Percentiles rank a stretch among this genome's conserved stretches.
Conservation (phyloP, 2,329 filamentous ascomycete species). For the Fusarium sulawesiense region DNA sequence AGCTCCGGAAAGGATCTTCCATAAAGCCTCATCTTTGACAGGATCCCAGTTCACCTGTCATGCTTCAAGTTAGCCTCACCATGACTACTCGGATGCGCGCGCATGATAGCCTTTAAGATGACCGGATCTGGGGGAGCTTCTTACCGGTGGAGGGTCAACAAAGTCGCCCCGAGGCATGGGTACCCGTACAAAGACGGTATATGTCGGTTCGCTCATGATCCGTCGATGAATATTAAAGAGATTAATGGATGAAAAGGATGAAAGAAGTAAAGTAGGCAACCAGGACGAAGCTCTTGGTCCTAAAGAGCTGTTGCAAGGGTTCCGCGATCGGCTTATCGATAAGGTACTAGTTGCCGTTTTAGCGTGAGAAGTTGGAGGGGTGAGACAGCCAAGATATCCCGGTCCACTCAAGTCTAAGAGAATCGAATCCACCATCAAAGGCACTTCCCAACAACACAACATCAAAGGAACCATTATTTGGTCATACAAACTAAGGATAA, state of each 20-base stretch:
- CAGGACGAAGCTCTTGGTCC: slow-evolving; percentile 33
- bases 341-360: slow-evolving; percentile 34
- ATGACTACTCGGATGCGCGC: slow-evolving; percentile 22
- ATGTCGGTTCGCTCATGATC: slow-evolving; percentile 64
- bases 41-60: slow-evolving; percentile 86
- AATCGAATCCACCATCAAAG: neutral
- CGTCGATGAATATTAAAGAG: slow-evolving; percentile 33
- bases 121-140: slow-evolving; percentile 43
- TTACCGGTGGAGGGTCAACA: slow-evolving; percentile 86
- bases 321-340: slow-evolving; percentile 43
- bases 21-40: slow-evolving; percentile 86
- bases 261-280: slow-evolving; percentile 27
- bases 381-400: slow-evolving; percentile 17
- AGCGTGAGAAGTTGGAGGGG: slow-evolving; percentile 16
- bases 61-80: slow-evolving; percentile 40
- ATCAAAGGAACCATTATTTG: neutral
- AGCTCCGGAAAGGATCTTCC: slow-evolving; percentile 87
- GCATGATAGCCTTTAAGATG: slow-evolving; percentile 34
- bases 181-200: slow-evolving; percentile 87
- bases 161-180: slow-evolving; percentile 90
- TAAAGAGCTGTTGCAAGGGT: slow-evolving; percentile 34
- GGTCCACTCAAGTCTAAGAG: neutral
- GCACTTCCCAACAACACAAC: neutral
- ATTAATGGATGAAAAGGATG: slow-evolving; percentile 34
- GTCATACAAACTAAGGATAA: neutral